Base-by-base conservation (phyloP, 108 stramenopile genomes). In the Cylindrotheca closterium region DNA sequence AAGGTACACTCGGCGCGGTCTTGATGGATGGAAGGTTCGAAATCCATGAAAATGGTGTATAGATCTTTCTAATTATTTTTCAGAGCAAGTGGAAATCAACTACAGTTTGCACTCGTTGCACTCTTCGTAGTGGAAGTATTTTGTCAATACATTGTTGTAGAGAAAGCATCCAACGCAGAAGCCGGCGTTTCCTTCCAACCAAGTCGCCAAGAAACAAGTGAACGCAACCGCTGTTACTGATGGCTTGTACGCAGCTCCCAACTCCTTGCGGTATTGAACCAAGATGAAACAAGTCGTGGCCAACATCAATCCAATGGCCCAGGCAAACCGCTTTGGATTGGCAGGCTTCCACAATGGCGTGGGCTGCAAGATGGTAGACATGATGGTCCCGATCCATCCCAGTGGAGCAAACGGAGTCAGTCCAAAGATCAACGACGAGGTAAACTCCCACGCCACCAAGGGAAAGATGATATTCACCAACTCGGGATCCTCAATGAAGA, bases 81-180 rank as follows among this genome's bases (percentile, higher is more conserved):
- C 19, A 8, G 19, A 25, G n/a, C n/a, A n/a, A n/a, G n/a, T n/a
- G n/a, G n/a, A n/a, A n/a, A n/a, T n/a, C n/a, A n/a, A n/a, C 37
- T 70, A 82, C 2, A 82, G 58, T 52, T 83, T 79, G 63, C 82
- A 79, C 59, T 83, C 82, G 7, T 32, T n/a, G 63, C 82, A 83
- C 47, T 83, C 78, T 48, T 83, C 75, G 4, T 51, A 19, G 27
- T 56, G 48, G 33, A 77, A 73, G 28, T 23, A 68, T n/a, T 58
- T 58, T 0, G 63, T 61, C 45, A 83, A 27, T 33, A 56, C 32
- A 25, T 72, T 73, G 57, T 83, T 83, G 72, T 79, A 83, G 3
- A 83, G 48, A 60, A 77, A 83, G 48, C 82, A 83, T 21, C 82
- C 82, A 30, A 83, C 23, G 33, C 78, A 83, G 57, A 83, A 83